Conservation (phyloP, 2,329 filamentous ascomycete genomes). For the Fusarium cyanostomum region DNA sequence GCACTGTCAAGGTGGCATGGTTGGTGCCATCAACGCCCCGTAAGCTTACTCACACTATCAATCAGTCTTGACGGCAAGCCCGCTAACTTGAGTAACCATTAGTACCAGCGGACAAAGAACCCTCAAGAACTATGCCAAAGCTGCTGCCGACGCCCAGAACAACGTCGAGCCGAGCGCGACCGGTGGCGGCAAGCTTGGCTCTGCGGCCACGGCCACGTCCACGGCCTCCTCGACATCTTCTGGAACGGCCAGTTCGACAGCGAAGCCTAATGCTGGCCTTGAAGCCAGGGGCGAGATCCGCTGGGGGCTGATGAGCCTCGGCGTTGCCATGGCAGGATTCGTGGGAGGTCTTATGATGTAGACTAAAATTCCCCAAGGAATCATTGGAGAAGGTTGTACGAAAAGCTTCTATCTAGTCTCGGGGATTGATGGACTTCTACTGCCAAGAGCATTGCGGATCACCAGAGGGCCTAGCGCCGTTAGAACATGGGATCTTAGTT, state of each 20-base stretch:
- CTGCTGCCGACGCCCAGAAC: slow-evolving; percentile 19
- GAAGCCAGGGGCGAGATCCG: slow-evolving; percentile 35
- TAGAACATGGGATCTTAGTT: slow-evolving; percentile 1
- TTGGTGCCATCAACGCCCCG: slow-evolving; percentile 55
- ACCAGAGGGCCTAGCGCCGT: neutral
- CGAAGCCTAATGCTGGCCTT: slow-evolving; percentile 29
- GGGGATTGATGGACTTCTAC: neutral
- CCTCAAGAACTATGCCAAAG: slow-evolving; percentile 21
- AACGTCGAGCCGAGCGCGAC: slow-evolving; percentile 35
- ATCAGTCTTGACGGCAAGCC: too few relatives aligned
- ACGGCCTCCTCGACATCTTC: neutral
- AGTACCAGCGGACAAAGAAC: slow-evolving; percentile 32
- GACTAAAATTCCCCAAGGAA: neutral
- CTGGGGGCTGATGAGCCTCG: slow-evolving; percentile 39
- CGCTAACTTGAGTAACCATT: neutral
- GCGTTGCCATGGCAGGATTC: slow-evolving; percentile 34
- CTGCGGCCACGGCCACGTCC: slow-evolving; percentile 22
- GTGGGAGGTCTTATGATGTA: slow-evolving; percentile 39
- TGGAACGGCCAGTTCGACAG: slow-evolving; percentile 14
- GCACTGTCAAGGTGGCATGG: slow-evolving; percentile 71
- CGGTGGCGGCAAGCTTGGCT: slow-evolving; percentile 28
- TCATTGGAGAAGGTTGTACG: neutral
- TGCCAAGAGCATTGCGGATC: slow-evolving; percentile 3
- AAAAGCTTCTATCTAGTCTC: neutral
- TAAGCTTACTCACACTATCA: slow-evolving; percentile 22